These are phyloP conservation scores for Chalciporus piperatoides DNA, from an alignment of 1,284 basidiomycete genomes.

Conservation along the genomic window DNA sequence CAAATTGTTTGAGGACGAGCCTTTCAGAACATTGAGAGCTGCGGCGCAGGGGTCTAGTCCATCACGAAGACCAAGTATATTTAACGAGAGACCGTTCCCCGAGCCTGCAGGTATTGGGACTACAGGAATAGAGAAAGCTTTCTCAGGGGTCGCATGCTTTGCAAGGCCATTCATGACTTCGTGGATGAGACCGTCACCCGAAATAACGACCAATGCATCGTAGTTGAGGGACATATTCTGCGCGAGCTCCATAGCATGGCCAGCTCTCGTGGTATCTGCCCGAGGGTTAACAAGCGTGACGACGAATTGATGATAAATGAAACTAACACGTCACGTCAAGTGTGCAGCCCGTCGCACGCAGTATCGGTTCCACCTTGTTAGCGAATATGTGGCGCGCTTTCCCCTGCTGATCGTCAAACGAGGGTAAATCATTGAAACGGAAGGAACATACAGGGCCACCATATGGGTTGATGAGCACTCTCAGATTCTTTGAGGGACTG, in stretches of 20 bases:
- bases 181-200: constrained; percentile 88
- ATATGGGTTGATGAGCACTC: constrained; percentile 84
- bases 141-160: constrained; percentile 60
- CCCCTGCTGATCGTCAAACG: constrained; percentile 45
- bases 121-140: constrained; percentile 75
- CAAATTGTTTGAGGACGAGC: constrained; percentile 34
- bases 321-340: constrained; percentile 61
- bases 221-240: constrained; percentile 60
- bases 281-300: constrained; percentile 5
- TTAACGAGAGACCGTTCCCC: constrained; percentile 78
- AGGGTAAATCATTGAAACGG: not conserved
- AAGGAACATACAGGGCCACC: constrained; percentile 63
- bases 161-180: constrained; percentile 94
- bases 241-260: constrained; percentile 75
- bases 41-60: constrained; percentile 75
- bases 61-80: constrained; percentile 68
- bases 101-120: constrained; percentile 88
- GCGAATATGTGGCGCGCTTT: constrained; percentile 62
- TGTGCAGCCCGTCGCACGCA: constrained; percentile 71
- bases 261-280: constrained; percentile 66
- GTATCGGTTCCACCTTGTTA: constrained; percentile 74
- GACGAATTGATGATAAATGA: constrained; percentile 5
- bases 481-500: constrained; percentile 49
- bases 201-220: constrained; percentile 80
- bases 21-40: constrained; percentile 86